Base-by-base conservation (phyloP, 768 basidiomycete genomes). In the Lactifluus echinatus region DNA sequence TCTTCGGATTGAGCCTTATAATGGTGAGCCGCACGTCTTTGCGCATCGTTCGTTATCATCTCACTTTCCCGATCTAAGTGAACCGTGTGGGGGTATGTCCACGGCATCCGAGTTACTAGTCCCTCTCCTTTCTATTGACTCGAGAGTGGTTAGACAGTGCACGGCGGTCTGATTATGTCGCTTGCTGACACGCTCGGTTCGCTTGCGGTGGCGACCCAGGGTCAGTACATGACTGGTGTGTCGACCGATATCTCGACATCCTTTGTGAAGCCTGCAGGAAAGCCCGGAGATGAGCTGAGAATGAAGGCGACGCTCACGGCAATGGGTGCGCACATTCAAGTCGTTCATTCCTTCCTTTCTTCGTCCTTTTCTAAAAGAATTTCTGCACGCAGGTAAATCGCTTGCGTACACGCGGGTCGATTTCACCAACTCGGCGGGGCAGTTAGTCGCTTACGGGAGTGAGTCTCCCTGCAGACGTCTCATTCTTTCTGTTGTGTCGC, bases 191-290 rank as follows among this genome's bases (percentile, higher is more conserved):
- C 89, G 14, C 70, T 92, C 17, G 89, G 90, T 3, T 91, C 89
- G 1, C 78, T 92, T 17, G 89, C 85, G n/a, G 80, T 93, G 24
- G 86, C 89, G 1, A 79, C 83, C 14, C 84, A 83, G 61, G 90
- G 90, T 2, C 84, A 89, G 8, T 93, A 73, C 65, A 89, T 90
- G 89, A 92, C 90, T 0, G 89, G 90, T 15, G 89, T 92, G 10
- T 89, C 87, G 2, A 89, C 88, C 3, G 89, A 92, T 66, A 81
- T 93, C 61, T 83, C 73, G 24, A 72, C 89, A 0, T 86, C 86
- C 1, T 92, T 91, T 60, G 80, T 91, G 56, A 81, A 82, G 33
- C 87, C 87, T 19, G 85, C 79, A 5, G 90, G 90, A n/a, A 76
- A 74, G 53, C 72, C 74, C 0, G 90, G 89, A 11, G 87, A 91